Evolutionary conservation across 129 eudicot species (phyloP), one percentile per base, ranked within the genome.

Genomic region (Silybum marianum): DNA sequence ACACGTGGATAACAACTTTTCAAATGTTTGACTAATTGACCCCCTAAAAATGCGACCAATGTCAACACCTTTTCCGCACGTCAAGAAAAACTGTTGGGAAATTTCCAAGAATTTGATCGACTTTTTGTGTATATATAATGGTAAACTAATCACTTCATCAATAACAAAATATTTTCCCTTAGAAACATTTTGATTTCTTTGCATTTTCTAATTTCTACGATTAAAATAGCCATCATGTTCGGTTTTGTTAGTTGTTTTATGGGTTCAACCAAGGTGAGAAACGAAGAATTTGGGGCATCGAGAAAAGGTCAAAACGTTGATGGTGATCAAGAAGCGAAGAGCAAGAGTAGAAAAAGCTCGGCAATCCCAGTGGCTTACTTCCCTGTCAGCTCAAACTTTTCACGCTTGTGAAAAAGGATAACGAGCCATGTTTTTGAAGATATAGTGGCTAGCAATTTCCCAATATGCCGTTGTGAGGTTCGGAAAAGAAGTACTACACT

Each of bases 361-460:
- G 26, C 66, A 9, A 82, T 82, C 34, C 85, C 78, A 0, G 77
- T 82, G n/a, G 67, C 85, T 82, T 70, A 82, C 48, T 82, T 82
- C 39, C 78, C 78, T 7, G 6, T 40, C 3, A 36, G 73, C 62
- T 51, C 81, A 38, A 82, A 70, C 10, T 42, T 58, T 58, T 82
- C 77, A 58, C n/a, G 65, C 67, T 82, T 82, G 81, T 82, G 60
- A 65, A 82, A 70, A 32, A 4, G 0, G 6, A 32, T 4, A 32
- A 32, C 6, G 36, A 32, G 3, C 30, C 36, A 4, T 46, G 0
- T 11, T 46, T 11, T 46, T 48, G 7, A 14, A 46, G 58, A 46
- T 46, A n/a, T 2, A 39, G 44, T 39, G 44, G 44, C 44, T 1
- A 28, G 30, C 30, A 28, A 28, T 28, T 3, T 7, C 44, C 1